Conservation (phyloP, 2,329 filamentous ascomycete species). For the Neocatenulostroma microsporum region DNA sequence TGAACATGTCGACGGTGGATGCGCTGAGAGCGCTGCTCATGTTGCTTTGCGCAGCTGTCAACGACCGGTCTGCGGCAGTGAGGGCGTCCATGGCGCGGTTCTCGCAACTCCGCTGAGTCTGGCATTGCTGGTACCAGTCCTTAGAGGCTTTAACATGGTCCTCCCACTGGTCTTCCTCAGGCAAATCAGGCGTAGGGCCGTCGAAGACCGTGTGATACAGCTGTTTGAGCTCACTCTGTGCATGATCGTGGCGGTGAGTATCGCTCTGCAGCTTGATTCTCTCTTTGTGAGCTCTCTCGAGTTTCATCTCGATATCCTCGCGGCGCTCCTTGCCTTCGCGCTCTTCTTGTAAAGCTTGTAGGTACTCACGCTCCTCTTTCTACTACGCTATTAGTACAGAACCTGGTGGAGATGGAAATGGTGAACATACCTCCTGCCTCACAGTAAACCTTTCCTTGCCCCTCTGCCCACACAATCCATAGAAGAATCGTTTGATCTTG, state of each 20-base stretch:
- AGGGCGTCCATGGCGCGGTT: conserved; percentile 31
- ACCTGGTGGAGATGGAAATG: not conserved
- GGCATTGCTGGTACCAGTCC: conserved; percentile 33
- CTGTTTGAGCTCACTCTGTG: conserved; percentile 43
- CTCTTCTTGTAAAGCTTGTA: conserved; percentile 45
- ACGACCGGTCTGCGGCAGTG: conserved; percentile 30
- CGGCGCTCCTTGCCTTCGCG: conserved; percentile 40
- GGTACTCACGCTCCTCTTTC: conserved; percentile 50
- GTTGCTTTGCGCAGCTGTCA: conserved; percentile 30
- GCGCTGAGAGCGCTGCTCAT: conserved; percentile 39
- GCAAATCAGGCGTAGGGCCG: conserved; percentile 46
- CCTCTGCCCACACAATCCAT: conserved; percentile 44
- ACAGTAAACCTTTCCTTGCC: conserved; percentile 40
- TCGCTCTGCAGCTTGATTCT: conserved; percentile 32
- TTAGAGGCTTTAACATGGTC: conserved; percentile 29
- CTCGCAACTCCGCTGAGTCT: conserved; percentile 34
- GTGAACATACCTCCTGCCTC: conserved; percentile 33
- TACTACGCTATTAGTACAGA: conserved; percentile 13
- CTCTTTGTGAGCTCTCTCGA: conserved; percentile 34
- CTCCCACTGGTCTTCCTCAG: conserved; percentile 47
- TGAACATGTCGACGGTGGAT: conserved; percentile 43
- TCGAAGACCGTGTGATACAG: conserved; percentile 50
- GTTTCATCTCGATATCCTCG: conserved; percentile 33
- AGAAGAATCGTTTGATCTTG: conserved; percentile 45
- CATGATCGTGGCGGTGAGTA: conserved; percentile 31